Evolutionary conservation across 805 yeast species (phyloP).

Genomic region (Teunomyces stri): DNA sequence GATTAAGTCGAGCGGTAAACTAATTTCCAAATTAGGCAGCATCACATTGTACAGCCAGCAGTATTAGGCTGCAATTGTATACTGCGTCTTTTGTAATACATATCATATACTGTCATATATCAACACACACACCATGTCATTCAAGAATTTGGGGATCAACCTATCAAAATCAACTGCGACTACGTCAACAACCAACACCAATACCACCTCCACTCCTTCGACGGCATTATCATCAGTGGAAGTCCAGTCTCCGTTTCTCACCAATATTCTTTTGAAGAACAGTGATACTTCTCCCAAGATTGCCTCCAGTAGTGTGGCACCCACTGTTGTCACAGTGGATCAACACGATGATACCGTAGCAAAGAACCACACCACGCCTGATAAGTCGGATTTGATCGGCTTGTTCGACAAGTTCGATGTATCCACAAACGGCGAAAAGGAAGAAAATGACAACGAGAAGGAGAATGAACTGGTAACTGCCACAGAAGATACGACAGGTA

Average conservation of each 20-base stretch:
- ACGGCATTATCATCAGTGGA: conserved; percentile 8
- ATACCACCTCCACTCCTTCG: conserved; percentile 20
- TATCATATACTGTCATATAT: background rate
- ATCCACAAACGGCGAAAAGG: conserved; percentile 1
- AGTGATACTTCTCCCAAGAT: background rate
- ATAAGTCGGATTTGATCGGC: conserved; percentile 24
- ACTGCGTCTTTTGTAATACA: background rate
- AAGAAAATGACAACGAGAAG: conserved; percentile 3
- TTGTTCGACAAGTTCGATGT: conserved; percentile 37
- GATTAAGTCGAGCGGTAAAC: background rate
- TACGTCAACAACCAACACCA: conserved; percentile 39
- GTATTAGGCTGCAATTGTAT: background rate
- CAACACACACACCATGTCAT: conserved; percentile 17
- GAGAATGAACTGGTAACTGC: conserved; percentile 8
- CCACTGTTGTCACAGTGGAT: conserved; percentile 20
- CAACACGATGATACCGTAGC: conserved; percentile 5
- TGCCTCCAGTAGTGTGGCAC: conserved; percentile 16
- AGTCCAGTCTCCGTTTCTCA: conserved; percentile 17
- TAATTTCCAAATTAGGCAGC: background rate
- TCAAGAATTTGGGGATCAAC: conserved; percentile 31
- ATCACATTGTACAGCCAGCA: background rate
- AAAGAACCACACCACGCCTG: background rate
- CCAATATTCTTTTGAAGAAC: conserved; percentile 13
- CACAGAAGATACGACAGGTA: conserved; percentile 2
- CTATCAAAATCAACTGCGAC: conserved; percentile 40